Percentiles rank a stretch among this genome's conserved stretches.
These are phyloP conservation scores for Penicillium sp. DNA, from an alignment of 2,329 filamentous ascomycete genomes.

Conservation along the genomic window DNA sequence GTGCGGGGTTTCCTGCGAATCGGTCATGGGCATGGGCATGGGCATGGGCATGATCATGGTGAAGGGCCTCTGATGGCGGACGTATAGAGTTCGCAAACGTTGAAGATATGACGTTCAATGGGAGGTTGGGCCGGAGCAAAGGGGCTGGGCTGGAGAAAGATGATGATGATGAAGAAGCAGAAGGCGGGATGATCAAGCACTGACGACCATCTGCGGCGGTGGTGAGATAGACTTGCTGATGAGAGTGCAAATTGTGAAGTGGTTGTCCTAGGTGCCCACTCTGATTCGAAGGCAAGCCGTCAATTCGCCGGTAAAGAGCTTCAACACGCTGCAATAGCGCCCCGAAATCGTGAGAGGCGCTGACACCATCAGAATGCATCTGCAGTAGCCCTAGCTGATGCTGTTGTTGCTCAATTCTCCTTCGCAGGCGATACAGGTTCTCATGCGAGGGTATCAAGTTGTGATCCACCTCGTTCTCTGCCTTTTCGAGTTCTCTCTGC, in stretches of 20 bases:
- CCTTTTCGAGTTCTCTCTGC: background rate
- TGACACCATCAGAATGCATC: background rate
- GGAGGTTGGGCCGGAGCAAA: background rate
- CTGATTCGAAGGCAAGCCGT: background rate
- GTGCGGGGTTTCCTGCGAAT: too few relatives aligned
- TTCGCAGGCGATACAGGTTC: background rate
- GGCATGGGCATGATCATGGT: too few relatives aligned
- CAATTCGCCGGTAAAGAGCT: background rate
- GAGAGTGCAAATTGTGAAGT: background rate
- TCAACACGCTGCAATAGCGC: background rate
- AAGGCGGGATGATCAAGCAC: slow-evolving; percentile 5
- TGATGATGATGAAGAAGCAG: background rate
- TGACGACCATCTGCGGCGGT: slow-evolving; percentile 5
- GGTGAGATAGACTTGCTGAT: background rate
- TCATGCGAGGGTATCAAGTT: background rate
- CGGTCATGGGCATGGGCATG: too few relatives aligned
- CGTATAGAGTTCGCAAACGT: background rate
- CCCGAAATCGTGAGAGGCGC: background rate
- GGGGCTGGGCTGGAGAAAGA: background rate
- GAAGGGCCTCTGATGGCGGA: background rate
- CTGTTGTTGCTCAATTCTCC: background rate
- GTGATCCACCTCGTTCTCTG: background rate
- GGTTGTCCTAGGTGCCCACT: background rate
- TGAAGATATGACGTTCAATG: too few relatives aligned
- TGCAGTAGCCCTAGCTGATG: background rate